phyloP scores from a whole-genome alignment of 805 yeast genomes.

The Yarrowia keelungensis region DNA sequence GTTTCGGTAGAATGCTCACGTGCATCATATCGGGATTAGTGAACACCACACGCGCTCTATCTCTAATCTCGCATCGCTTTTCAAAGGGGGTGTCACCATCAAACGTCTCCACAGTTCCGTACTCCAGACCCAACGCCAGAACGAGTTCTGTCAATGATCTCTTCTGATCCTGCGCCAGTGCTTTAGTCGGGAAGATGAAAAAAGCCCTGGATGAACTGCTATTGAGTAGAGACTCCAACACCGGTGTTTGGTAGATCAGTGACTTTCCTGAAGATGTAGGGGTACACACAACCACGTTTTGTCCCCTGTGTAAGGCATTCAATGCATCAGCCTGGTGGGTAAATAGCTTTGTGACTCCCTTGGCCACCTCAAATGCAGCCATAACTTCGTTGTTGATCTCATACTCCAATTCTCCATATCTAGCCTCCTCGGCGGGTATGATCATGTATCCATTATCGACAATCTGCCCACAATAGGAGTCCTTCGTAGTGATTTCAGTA shows the following conservation, averaged over 20 bases:
- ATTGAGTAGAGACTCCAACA: slow-evolving; percentile 53
- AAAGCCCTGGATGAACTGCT: slow-evolving; percentile 63
- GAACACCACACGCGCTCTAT: slow-evolving; percentile 77
- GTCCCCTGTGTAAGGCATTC: slow-evolving; percentile 59
- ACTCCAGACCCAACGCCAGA: slow-evolving; percentile 52
- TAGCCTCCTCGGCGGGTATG: slow-evolving; percentile 56
- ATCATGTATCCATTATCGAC: slow-evolving; percentile 58
- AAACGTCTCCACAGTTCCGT: slow-evolving; percentile 71
- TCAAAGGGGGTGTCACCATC: slow-evolving; percentile 89
- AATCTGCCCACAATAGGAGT: slow-evolving; percentile 70
- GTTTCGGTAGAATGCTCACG: slow-evolving; percentile 76
- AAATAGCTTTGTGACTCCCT: slow-evolving; percentile 64
- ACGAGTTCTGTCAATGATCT: slow-evolving; percentile 72
- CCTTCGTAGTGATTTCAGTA: slow-evolving; percentile 54
- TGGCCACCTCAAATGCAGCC: slow-evolving; percentile 57
- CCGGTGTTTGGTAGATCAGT: slow-evolving; percentile 87
- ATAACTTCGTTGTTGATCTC: slow-evolving; percentile 60
- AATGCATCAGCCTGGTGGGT: slow-evolving; percentile 85
- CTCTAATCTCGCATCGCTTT: slow-evolving; percentile 61
- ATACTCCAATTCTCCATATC: slow-evolving; percentile 46
- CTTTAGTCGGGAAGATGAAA: slow-evolving; percentile 95
- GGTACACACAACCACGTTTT: slow-evolving; percentile 87
- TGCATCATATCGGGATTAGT: slow-evolving; percentile 97
- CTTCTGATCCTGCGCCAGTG: slow-evolving; percentile 95
- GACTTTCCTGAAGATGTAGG: slow-evolving; percentile 97